Base-by-base conservation (phyloP, 2,329 filamentous ascomycete genomes). In the Paraconiothyrium sp. region DNA sequence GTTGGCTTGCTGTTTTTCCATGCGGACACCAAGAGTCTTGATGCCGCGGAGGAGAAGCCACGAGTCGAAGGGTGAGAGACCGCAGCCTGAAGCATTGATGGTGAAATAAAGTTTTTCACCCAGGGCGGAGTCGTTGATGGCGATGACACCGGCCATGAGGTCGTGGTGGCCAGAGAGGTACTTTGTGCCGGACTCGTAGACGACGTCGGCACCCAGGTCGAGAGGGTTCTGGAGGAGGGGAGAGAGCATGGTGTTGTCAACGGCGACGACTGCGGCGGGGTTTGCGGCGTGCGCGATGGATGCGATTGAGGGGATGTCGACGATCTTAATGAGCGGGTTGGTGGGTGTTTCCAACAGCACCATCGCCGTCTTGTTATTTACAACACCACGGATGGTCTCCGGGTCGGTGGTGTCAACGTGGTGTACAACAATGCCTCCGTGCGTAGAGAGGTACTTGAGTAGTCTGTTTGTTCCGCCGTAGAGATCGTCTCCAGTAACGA, bases 171-270 rank as follows among this genome's bases (percentile, higher is more conserved):
- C 95, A 1, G 94, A 98, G 6, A 99, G 86, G 75, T 99, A 99
- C 80, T 99, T 99, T 27, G 95, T 99, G 59, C 95, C 95, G 30
- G 92, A 97, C 82, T 99, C 95, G 80, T 99, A 99, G 59, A 97
- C 93, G 69, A 99, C 91, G 73, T 99, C 95, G 16, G 94, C 94
- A 60, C 96, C 95, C 32, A 98, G 86, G 63, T 98, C 94, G 20
- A 99, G 88, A 6, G 95, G 95, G 81, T 97, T 98, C 74, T 90
- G 90, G 8, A 99, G 89, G 84, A 97, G 90, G 11, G 95, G 95
- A 2, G 94, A 97, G 68, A 99, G 89, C 95, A 99, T 99, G 60
- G 95, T 99, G 83, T 99, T 99, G 81, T 99, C 95, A 30, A 98
- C 95, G 1, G 94, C 89, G 16, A 99, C 93, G 44, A 98, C 83